Conservation (phyloP, 768 basidiomycete species). For the Auriscalpium orientale region DNA sequence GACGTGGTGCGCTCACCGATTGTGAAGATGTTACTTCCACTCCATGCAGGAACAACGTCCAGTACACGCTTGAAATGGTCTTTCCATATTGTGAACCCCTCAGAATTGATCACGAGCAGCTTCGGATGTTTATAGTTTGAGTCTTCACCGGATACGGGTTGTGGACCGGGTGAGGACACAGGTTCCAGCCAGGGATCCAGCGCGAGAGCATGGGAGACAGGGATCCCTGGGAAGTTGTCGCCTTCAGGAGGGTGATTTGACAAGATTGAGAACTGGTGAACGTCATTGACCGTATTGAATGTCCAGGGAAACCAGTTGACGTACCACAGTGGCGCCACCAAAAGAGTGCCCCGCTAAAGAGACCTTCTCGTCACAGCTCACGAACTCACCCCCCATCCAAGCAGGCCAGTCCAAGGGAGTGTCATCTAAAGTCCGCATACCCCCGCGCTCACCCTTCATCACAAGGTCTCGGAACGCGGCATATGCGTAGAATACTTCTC, state of each 20-base stretch:
- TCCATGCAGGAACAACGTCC: conserved; percentile 44
- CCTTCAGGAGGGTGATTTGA: conserved; percentile 37
- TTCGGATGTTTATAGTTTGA: conserved; percentile 9
- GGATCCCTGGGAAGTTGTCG: conserved; percentile 33
- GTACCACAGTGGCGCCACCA: conserved; percentile 46
- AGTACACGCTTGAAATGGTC: conserved; percentile 58
- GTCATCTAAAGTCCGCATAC: conserved; percentile 37
- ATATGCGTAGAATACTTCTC: conserved; percentile 63
- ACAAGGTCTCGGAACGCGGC: conserved; percentile 52
- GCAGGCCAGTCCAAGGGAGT: conserved; percentile 43
- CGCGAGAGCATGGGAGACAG: conserved; percentile 49
- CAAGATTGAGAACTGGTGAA: conserved; percentile 46
- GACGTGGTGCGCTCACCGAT: conserved; percentile 1
- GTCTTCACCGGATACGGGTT: conserved; percentile 12
- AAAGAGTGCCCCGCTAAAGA: conserved; percentile 48
- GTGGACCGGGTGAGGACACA: conserved; percentile 48
- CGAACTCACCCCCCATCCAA: conserved; percentile 20
- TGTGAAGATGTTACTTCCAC: conserved; percentile 6
- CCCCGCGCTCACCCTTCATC: conserved; percentile 9
- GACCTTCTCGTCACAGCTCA: conserved; percentile 29
- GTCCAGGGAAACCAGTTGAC: conserved; percentile 13
- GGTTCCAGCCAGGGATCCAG: conserved; percentile 87
- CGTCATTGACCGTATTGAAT: background rate
- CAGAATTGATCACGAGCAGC: conserved; percentile 67
- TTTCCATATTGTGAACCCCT: conserved; percentile 73